Percentiles rank a stretch among this genome's conserved stretches.
Conservation (phyloP, 208 protist species). For the Naegleria lovaniensis region DNA sequence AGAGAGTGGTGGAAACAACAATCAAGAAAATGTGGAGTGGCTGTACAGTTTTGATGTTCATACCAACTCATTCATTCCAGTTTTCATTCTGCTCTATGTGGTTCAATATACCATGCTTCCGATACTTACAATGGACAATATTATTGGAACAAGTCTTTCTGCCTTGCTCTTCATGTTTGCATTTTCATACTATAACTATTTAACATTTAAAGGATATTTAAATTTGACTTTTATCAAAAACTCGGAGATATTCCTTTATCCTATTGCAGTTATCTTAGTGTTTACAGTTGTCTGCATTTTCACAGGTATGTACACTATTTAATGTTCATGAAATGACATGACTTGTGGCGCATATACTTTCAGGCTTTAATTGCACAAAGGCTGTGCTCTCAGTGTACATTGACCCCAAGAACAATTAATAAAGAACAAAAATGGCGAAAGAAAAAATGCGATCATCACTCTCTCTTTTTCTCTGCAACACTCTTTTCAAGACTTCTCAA, state of each 20-base stretch:
- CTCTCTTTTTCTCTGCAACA: too few species aligned
- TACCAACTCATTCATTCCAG: slow-evolving; percentile 65
- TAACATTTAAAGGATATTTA: slow-evolving; percentile 46
- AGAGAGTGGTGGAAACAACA: not conserved
- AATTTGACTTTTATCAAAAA: slow-evolving; percentile 32
- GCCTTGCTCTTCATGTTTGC: slow-evolving; percentile 33
- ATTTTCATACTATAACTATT: slow-evolving; percentile 46
- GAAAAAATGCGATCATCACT: too few species aligned
- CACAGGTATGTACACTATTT: too few species aligned
- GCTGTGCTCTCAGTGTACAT: too few species aligned
- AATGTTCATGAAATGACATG: too few species aligned
- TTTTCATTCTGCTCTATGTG: slow-evolving; percentile 54
- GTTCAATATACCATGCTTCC: slow-evolving; percentile 55
- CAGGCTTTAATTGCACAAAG: too few species aligned
- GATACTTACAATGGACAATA: slow-evolving; percentile 33
- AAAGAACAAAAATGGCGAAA: too few species aligned
- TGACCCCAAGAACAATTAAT: too few species aligned
- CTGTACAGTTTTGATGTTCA: slow-evolving; percentile 66
- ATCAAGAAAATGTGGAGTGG: slow-evolving; percentile 54
- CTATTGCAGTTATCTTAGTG: not conserved
- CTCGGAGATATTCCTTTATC: not conserved
- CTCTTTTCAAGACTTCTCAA: too few species aligned
- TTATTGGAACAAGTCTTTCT: slow-evolving; percentile 26
- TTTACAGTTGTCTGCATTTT: not conserved
- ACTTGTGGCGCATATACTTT: too few species aligned